Conservation (phyloP, 768 basidiomycete genomes). For the Russula dissimulans region DNA sequence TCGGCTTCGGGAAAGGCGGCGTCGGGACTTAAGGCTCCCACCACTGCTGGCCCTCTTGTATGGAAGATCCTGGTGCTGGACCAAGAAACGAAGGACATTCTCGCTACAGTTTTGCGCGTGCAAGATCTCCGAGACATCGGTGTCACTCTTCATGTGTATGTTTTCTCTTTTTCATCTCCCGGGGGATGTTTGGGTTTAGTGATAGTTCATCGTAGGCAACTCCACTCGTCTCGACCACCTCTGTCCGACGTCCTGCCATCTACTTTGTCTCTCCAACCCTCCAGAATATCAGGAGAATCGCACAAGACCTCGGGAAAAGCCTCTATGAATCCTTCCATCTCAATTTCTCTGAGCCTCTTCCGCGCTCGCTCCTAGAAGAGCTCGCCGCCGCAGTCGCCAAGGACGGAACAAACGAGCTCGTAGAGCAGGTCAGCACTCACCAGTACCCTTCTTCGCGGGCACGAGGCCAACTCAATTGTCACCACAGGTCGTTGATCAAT, state of each 20-base stretch:
- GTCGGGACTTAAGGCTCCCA: constrained; percentile 41
- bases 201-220: constrained; percentile 51
- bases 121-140: constrained; percentile 96
- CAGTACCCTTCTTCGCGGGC: constrained; percentile 18
- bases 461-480: neutral
- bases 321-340: constrained; percentile 92
- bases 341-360: constrained; percentile 90
- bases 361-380: constrained; percentile 85
- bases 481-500: constrained; percentile 84
- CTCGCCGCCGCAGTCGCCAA: constrained; percentile 81
- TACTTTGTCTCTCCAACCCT: constrained; percentile 94
- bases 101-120: constrained; percentile 91
- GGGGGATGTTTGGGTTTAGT: neutral
- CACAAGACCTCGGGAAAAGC: constrained; percentile 81
- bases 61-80: constrained; percentile 98
- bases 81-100: constrained; percentile 90
- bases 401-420: constrained; percentile 72
- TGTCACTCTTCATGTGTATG: constrained; percentile 96
- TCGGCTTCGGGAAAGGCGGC: constrained; percentile 30
- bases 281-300: constrained; percentile 79
- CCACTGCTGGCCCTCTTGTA: constrained; percentile 57
- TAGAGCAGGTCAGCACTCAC: constrained; percentile 52
- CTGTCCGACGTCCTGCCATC: constrained; percentile 89
- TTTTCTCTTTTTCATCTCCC: constrained; percentile 14
- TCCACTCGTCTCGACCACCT: constrained; percentile 81